Percentiles rank a stretch among this genome's conserved stretches.
Conservation (phyloP, 2,329 filamentous ascomycete species). For the Neofusicoccum umdonicola region DNA sequence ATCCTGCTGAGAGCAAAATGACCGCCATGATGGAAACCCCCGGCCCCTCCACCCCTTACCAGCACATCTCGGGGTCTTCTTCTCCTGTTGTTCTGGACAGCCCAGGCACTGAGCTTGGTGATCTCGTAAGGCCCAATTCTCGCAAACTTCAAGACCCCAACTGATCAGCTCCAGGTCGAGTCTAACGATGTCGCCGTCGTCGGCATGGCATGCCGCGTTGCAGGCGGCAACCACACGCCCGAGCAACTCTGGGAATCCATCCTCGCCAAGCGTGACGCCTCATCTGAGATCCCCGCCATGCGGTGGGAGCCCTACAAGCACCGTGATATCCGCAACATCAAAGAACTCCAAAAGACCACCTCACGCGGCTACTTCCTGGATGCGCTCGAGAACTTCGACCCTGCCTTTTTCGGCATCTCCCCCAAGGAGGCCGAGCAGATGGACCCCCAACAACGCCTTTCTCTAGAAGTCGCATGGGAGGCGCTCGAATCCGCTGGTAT, state of each 20-base stretch:
- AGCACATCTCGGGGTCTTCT: neutral
- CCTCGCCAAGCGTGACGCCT: slow-evolving; percentile 27
- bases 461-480: slow-evolving; percentile 22
- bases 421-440: slow-evolving; percentile 22
- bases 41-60: neutral
- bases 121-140: neutral
- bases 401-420: slow-evolving; percentile 22
- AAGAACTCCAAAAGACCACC: slow-evolving; percentile 26
- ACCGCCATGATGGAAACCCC: neutral
- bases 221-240: slow-evolving; percentile 30
- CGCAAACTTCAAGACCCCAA: too few relatives aligned
- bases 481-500: slow-evolving; percentile 22
- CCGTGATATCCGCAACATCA: slow-evolving; percentile 27
- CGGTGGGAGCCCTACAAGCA: slow-evolving; percentile 34
- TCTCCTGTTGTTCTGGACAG: neutral
- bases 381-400: slow-evolving; percentile 29
- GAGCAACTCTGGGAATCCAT: slow-evolving; percentile 37
- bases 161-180: neutral
- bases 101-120: neutral
- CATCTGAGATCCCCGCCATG: slow-evolving; percentile 27
- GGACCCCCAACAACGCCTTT: slow-evolving; percentile 22
- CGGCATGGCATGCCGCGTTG: slow-evolving; percentile 33
- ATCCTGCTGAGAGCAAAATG: neutral
- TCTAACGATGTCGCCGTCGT: slow-evolving; percentile 31
- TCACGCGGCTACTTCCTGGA: slow-evolving; percentile 32